Percentiles rank a stretch among this genome's conserved stretches.
Conservation (phyloP, 208 protist species). For the Trypanosoma vivax region DNA sequence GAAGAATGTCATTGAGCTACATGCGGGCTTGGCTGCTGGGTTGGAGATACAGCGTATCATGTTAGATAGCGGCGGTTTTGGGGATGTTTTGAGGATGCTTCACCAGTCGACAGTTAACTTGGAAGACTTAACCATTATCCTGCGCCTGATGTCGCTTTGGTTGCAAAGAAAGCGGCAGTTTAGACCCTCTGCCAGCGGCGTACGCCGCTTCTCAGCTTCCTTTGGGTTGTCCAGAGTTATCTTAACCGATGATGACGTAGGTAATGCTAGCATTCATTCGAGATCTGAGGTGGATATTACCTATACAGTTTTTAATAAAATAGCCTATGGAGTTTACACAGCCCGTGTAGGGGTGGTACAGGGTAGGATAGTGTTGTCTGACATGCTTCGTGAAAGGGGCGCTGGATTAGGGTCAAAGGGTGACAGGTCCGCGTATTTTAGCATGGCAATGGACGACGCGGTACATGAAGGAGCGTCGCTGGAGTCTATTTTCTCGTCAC, state of each 20-base stretch:
- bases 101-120: not conserved
- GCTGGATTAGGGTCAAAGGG: not conserved
- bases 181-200: no score
- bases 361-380: not conserved
- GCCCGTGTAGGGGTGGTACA: constrained; percentile 1
- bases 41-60: not conserved
- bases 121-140: constrained; percentile 17
- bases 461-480: not conserved
- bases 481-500: not conserved
- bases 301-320: constrained; percentile 6
- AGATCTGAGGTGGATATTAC: no score
- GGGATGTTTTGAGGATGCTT: not conserved
- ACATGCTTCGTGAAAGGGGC: constrained; percentile 1
- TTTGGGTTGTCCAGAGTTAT: not conserved
- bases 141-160: constrained; percentile 10
- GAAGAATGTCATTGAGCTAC: constrained; percentile 16
- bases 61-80: constrained; percentile 1
- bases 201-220: no score
- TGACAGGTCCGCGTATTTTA: not conserved
- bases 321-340: constrained; percentile 17
- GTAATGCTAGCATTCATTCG: no score
- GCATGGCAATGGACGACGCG: constrained; percentile 14
- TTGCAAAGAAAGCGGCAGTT: not conserved
- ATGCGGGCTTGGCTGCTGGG: constrained; percentile 11
- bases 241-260: not conserved